A percentile compares a stretch with the other conserved stretches of the same genome.
phyloP scores from a whole-genome alignment of 1,284 basidiomycete species.

The Agaricales sp. region DNA sequence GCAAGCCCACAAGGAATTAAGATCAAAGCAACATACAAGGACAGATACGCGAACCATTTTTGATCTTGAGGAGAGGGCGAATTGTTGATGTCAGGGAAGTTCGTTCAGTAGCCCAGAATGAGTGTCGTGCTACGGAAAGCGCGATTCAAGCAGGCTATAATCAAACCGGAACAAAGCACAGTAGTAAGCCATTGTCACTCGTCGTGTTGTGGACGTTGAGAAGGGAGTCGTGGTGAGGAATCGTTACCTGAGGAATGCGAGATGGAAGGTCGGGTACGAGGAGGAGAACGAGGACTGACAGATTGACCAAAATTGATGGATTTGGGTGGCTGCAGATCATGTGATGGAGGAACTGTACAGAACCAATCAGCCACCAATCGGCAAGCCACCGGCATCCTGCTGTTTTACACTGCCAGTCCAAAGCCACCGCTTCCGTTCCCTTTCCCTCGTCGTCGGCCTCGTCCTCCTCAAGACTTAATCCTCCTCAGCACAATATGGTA shows the following conservation, averaged over 20 bases:
- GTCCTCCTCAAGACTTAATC: constrained; percentile 10
- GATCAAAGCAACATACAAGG: constrained; percentile 40
- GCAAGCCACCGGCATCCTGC: background rate
- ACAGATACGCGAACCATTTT: constrained; percentile 84
- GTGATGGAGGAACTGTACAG: constrained; percentile 1
- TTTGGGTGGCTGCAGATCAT: background rate
- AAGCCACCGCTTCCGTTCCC: background rate
- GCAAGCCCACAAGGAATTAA: constrained; percentile 6
- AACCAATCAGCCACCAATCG: background rate
- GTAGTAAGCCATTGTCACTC: constrained; percentile 2
- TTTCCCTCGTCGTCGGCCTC: constrained; percentile 8
- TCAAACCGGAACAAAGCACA: constrained; percentile 11
- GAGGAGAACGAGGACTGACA: background rate
- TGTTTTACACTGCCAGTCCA: background rate
- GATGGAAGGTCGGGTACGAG: background rate
- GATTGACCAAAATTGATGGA: too few relatives aligned
- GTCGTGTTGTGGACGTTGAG: background rate
- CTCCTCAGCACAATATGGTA: background rate
- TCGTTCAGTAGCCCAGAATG: constrained; percentile 42
- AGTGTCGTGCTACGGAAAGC: constrained; percentile 76
- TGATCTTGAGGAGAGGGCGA: constrained; percentile 13
- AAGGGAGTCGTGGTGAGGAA: background rate
- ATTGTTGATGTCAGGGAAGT: constrained; percentile 10
- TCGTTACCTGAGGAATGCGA: constrained; percentile 2
- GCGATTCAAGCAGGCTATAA: constrained; percentile 62